These are phyloP conservation scores for Jamesozyma jinghongensis DNA, from an alignment of 805 yeast species.

Conservation along the genomic window DNA sequence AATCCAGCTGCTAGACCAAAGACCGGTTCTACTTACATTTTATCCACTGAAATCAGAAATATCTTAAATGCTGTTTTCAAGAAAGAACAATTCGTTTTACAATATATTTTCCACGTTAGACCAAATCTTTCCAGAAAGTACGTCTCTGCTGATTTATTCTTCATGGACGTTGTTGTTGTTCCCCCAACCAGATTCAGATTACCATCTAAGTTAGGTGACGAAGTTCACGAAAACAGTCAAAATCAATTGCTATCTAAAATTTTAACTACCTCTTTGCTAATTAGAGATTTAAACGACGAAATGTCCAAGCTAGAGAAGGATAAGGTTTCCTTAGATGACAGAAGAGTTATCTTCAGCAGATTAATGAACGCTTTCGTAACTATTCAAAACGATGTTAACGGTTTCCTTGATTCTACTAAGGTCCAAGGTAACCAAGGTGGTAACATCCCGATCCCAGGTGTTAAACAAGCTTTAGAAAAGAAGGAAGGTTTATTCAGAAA, in stretches of 20 bases:
- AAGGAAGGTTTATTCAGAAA: constrained; percentile 97
- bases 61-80: constrained; percentile 66
- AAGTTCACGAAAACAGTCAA: constrained; percentile 87
- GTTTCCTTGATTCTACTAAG: constrained; percentile 85
- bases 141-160: constrained; percentile 72
- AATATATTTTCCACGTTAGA: constrained; percentile 72
- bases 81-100: constrained; percentile 59
- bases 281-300: constrained; percentile 84
- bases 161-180: constrained; percentile 78
- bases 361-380: constrained; percentile 95
- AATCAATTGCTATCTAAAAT: constrained; percentile 79
- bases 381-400: constrained; percentile 89
- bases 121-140: constrained; percentile 43
- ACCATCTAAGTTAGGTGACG: constrained; percentile 96
- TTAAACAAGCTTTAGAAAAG: constrained; percentile 95
- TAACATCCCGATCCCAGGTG: constrained; percentile 76
- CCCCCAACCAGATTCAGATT: constrained; percentile 96
- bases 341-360: constrained; percentile 72
- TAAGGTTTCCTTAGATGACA: constrained; percentile 54
- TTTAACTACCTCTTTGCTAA: constrained; percentile 67
- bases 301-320: constrained; percentile 54
- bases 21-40: constrained; percentile 73
- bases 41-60: constrained; percentile 80
- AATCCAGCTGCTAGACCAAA: constrained; percentile 49
- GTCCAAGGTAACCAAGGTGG: constrained; percentile 66